Base-by-base conservation (phyloP, 2,329 filamentous ascomycete species). In the Coleophoma crateriformis region DNA sequence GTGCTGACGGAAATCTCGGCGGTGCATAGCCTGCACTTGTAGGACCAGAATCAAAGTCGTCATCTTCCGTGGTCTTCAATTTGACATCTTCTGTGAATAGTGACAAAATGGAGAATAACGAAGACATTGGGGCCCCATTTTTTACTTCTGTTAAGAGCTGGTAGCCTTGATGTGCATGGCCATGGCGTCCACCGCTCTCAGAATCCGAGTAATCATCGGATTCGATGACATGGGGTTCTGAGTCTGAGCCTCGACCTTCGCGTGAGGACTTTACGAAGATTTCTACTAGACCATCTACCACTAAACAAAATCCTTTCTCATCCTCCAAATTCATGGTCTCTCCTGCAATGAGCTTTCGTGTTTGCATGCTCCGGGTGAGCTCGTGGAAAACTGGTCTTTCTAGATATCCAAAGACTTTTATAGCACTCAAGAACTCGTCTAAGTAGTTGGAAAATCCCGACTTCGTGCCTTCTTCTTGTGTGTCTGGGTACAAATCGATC, bases 111-210 rank as follows among this genome's bases (percentile, higher is more conserved):
- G 94, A 97, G 68, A 99, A 99, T 2, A 99, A 71, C 0, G 94
- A 99, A 5, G 94, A 99, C 92, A 99, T 96, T 1, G 95, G 92
- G 1, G 94, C 91, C 13, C 94, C 94, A 61, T 99, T 99, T 62
- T 94, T 95, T 47, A 99, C 92, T 68, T 99, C 95, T 0, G 94
- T 99, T 48, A 99, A 75, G 37, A 99, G 78, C 65, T 97, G 94
- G 62, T 99, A 99, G 33, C 87, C 88, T 64, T 96, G 90, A 50
- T 88, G 84, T 7, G 78, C 79, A 34, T 81, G 80, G 5, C 78
- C 69, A 33, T 76, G 69, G 38, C 74, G 70, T 39, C 77, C 72
- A 27, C 86, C 85, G n/a, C 90, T 86, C n/a, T 88, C 86, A 52
- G 79, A 78, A 4, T 80, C 80, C 10, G 77, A 74, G n/a, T 75